Conservation (phyloP, 345 rosid genomes). For the Heritiera littoralis region DNA sequence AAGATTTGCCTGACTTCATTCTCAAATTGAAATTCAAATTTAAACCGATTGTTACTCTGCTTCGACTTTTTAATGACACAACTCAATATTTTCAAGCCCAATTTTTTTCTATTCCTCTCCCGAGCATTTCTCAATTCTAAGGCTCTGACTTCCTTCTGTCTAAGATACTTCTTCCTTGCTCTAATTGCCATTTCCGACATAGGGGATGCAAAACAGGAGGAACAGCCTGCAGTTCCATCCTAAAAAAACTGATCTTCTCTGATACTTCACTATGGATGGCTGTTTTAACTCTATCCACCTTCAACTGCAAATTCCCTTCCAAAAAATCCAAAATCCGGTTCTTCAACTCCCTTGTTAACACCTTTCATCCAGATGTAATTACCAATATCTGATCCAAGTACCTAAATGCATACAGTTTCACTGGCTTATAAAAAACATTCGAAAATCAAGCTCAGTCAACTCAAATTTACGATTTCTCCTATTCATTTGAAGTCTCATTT, state of each 20-base stretch:
- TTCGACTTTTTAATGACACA: conserved; percentile 79
- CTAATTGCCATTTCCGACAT: conserved; percentile 80
- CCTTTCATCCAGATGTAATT: conserved; percentile 74
- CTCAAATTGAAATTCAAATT: conserved; percentile 56
- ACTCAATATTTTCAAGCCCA: conserved; percentile 71
- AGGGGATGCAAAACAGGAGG: conserved; percentile 73
- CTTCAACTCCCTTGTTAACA: conserved; percentile 68
- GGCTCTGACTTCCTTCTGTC: conserved; percentile 82
- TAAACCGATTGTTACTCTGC: conserved; percentile 47
- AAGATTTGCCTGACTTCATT: conserved; percentile 66
- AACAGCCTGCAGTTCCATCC: conserved; percentile 89
- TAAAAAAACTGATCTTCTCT: conserved; percentile 76
- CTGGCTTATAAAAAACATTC: conserved; percentile 63
- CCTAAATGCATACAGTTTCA: conserved; percentile 70
- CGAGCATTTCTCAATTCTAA: conserved; percentile 73
- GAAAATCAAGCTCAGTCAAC: conserved; percentile 35
- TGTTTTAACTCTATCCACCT: conserved; percentile 62
- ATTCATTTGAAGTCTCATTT: conserved; percentile 54
- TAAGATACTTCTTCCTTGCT: conserved; percentile 81
- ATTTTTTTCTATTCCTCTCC: conserved; percentile 76
- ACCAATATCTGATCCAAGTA: conserved; percentile 87
- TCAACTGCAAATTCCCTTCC: conserved; percentile 60
- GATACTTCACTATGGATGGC: conserved; percentile 76
- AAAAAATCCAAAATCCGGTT: conserved; percentile 48
- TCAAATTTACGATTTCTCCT: conserved; percentile 48